These are phyloP conservation scores for Polychaeton citri DNA, from an alignment of 2,329 filamentous ascomycete species.

Conservation along the genomic window DNA sequence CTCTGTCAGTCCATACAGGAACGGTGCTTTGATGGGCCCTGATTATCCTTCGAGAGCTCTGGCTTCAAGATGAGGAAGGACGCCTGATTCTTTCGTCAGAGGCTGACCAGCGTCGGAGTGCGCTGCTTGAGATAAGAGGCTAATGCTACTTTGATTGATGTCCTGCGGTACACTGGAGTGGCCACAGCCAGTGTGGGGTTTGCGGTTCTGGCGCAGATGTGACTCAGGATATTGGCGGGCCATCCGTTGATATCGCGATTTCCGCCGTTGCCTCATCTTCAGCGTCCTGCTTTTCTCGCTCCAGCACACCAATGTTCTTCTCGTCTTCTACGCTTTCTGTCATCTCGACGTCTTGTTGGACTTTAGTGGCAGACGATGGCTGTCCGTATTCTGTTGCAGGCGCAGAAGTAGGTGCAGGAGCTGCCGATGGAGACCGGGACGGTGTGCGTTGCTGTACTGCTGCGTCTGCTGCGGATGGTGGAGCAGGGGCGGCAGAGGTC, in stretches of 20 bases:
- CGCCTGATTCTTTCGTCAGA: neutral
- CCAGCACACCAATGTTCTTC: conserved; percentile 18
- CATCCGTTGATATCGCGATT: conserved; percentile 10
- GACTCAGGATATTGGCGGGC: conserved; percentile 6
- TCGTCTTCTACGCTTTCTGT: conserved; percentile 10
- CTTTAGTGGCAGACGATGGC: conserved; percentile 3
- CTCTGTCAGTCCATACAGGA: too few relatives aligned
- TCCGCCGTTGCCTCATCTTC: conserved; percentile 18
- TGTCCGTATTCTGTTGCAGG: conserved; percentile 1
- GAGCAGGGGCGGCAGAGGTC: neutral
- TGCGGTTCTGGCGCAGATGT: neutral
- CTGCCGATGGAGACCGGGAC: neutral
- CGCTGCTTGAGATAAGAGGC: neutral
- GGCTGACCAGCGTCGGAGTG: neutral
- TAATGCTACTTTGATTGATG: neutral
- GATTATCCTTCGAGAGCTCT: too few relatives aligned
- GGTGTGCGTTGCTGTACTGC: conserved; percentile 2
- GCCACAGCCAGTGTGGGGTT: neutral
- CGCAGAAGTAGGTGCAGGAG: neutral
- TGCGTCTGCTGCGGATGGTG: neutral
- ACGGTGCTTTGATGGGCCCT: too few relatives aligned
- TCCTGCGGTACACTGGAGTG: neutral
- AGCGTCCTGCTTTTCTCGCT: conserved; percentile 16
- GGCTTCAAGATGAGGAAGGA: too few relatives aligned
- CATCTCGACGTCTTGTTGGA: conserved; percentile 14